phyloP scores from a whole-genome alignment of 495 filamentous ascomycete species.

The Neurospora sp. region DNA sequence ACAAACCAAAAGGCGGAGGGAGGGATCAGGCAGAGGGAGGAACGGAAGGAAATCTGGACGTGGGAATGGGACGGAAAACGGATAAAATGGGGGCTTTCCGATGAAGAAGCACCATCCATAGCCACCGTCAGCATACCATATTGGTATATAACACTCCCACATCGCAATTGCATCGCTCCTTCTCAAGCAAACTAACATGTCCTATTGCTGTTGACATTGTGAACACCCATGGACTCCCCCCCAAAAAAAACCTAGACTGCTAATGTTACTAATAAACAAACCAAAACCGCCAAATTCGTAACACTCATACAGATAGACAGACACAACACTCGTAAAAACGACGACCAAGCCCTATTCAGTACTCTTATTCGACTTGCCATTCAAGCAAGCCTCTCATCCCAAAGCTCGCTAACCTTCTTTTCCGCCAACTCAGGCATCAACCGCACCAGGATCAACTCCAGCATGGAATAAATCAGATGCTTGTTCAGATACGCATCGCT shows the following conservation, averaged over 20 bases:
- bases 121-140: neutral
- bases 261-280: neutral
- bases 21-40: neutral
- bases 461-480: slow-evolving; percentile 66
- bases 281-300: neutral
- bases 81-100: slow-evolving; percentile 6
- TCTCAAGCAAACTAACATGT: slow-evolving; percentile 1
- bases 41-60: slow-evolving; percentile 10
- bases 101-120: neutral
- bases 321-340: neutral
- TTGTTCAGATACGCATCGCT: slow-evolving; percentile 80
- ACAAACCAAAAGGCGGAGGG: neutral
- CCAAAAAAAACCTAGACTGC: neutral
- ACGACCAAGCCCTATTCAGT: neutral
- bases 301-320: neutral
- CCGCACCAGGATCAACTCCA: slow-evolving; percentile 69
- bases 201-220: neutral
- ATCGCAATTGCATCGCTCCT: neutral
- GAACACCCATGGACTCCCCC: neutral
- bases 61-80: neutral
- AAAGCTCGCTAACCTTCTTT: slow-evolving; percentile 57
- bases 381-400: slow-evolving; percentile 58
- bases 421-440: slow-evolving; percentile 79
- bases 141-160: neutral
- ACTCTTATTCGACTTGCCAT: neutral